Evolutionary conservation across 2,329 filamentous ascomycete species (phyloP).

Genomic region (Hypoxylon sp.): DNA sequence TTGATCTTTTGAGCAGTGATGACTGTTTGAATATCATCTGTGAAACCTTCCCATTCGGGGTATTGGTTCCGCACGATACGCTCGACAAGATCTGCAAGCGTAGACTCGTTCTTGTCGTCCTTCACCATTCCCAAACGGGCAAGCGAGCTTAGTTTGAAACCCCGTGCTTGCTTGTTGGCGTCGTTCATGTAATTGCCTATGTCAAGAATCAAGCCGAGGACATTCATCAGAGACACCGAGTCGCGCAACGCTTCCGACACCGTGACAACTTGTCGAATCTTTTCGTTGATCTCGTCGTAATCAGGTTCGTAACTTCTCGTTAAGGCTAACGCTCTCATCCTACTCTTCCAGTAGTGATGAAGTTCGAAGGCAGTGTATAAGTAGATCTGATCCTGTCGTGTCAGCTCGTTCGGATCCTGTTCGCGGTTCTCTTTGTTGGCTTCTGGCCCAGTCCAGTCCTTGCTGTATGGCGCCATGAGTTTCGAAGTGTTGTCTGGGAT

Average conservation of each 20-base stretch:
- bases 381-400: conserved; percentile 94
- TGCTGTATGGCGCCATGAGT: conserved; percentile 93
- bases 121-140: conserved; percentile 96
- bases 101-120: conserved; percentile 98
- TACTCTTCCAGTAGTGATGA: conserved; percentile 98
- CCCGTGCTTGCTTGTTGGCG: conserved; percentile 95
- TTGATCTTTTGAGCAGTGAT: conserved; percentile 88
- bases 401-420: conserved; percentile 87
- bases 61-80: conserved; percentile 97
- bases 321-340: conserved; percentile 89
- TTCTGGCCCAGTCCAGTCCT: conserved; percentile 93
- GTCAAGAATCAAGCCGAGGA: conserved; percentile 93
- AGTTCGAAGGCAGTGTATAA: conserved; percentile 93
- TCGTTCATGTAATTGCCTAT: conserved; percentile 99
- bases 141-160: conserved; percentile 97
- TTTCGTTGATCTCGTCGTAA: conserved; percentile 90
- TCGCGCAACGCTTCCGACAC: conserved; percentile 92
- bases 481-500: conserved; percentile 92
- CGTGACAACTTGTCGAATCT: conserved; percentile 84
- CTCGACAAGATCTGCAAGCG: conserved; percentile 94
- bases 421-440: conserved; percentile 82
- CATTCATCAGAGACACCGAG: conserved; percentile 94
- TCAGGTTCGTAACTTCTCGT: conserved; percentile 87
- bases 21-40: conserved; percentile 85
- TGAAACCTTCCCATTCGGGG: conserved; percentile 91